Evolutionary conservation across 148 eudicot species (phyloP).

Genomic region (Silene conica): DNA sequence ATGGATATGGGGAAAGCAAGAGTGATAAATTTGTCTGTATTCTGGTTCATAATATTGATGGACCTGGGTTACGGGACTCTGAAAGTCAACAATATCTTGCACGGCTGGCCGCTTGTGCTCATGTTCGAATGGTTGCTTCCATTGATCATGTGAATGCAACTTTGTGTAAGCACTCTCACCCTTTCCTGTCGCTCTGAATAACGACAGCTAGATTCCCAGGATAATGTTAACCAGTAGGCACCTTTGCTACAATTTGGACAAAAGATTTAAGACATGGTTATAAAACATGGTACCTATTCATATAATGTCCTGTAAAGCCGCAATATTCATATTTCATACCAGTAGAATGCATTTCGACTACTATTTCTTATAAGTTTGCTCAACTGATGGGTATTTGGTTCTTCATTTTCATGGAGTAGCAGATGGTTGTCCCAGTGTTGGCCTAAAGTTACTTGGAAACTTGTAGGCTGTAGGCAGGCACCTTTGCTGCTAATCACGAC

Average conservation of each 20-base stretch:
- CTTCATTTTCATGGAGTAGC: no score
- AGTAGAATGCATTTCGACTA: not conserved
- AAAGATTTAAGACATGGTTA: no score
- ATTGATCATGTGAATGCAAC: constrained; percentile 90
- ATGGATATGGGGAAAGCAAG: constrained; percentile 46
- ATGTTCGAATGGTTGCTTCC: constrained; percentile 75
- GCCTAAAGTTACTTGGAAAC: not conserved
- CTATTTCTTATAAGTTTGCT: not conserved
- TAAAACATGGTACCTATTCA: no score
- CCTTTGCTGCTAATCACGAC: not conserved
- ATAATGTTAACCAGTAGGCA: no score
- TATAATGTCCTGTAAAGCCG: no score
- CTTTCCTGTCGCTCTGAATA: no score
- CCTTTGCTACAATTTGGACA: not conserved
- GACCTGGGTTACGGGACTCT: constrained; percentile 82
- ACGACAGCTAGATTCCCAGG: no score
- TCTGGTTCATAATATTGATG: constrained; percentile 84
- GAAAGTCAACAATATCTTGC: constrained; percentile 84
- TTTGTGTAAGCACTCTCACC: constrained; percentile 56
- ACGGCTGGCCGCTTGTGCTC: constrained; percentile 74
- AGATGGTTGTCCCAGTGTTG: no score
- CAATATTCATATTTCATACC: not conserved
- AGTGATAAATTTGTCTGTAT: constrained; percentile 56
- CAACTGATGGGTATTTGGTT: no score
- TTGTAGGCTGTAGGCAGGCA: no score